Evolutionary conservation across 208 protist species (phyloP).

Genomic region (Leishmania arabica): DNA sequence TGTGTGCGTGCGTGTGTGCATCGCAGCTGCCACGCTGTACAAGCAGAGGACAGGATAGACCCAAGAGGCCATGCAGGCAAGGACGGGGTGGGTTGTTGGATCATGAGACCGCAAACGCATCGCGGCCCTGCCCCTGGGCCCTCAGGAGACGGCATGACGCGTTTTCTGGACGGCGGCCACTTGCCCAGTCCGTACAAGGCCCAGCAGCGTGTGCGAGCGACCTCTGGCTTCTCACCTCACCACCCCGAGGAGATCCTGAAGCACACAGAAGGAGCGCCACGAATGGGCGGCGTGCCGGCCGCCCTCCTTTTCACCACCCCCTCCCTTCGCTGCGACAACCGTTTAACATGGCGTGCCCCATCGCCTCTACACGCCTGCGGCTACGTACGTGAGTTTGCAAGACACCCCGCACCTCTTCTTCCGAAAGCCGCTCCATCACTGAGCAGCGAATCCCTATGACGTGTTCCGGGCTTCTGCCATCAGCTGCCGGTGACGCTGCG

Average conservation of each 20-base stretch:
- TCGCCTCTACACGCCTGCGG: not conserved
- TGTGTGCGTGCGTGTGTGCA: too few relatives aligned
- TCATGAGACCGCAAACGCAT: not conserved
- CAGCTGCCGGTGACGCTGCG: slow-evolving; percentile 21
- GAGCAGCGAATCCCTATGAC: not conserved
- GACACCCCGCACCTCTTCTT: not conserved
- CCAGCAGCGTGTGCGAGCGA: not conserved
- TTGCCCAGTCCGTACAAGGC: not conserved
- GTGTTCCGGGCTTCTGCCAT: slow-evolving; percentile 10
- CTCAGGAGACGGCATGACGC: not conserved
- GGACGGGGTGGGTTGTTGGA: not conserved
- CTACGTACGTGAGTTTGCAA: not conserved
- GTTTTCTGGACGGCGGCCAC: not conserved
- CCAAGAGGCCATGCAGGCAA: not conserved
- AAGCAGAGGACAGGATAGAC: not conserved
- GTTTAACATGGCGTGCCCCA: not conserved
- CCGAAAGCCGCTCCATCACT: not conserved
- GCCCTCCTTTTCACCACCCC: not conserved
- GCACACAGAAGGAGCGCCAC: not conserved
- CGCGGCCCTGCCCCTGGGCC: not conserved
- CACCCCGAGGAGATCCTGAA: not conserved
- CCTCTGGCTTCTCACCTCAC: not conserved
- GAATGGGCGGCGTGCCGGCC: not conserved
- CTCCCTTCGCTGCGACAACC: not conserved
- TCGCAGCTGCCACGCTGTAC: not conserved